Evolutionary conservation across 2,329 filamentous ascomycete genomes (phyloP).

Genomic region (Ceratocystis variospora): DNA sequence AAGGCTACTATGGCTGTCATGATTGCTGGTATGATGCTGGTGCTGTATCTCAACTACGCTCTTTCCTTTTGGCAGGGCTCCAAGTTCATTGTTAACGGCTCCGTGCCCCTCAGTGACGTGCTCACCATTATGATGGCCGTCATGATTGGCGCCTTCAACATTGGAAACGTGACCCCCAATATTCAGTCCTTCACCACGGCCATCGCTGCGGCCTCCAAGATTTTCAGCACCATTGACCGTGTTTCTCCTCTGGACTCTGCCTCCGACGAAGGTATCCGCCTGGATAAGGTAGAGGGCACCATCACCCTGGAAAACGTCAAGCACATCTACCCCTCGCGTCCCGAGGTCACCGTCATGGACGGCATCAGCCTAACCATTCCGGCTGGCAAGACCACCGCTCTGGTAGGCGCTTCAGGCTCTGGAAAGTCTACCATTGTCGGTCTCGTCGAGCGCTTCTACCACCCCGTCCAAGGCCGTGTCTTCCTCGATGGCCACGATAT

Average conservation of each 20-base stretch:
- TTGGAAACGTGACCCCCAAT: conserved; percentile 79
- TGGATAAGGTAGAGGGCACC: conserved; percentile 59
- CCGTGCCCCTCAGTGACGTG: conserved; percentile 54
- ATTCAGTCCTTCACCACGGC: conserved; percentile 73
- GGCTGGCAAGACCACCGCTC: conserved; percentile 78
- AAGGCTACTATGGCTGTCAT: conserved; percentile 63
- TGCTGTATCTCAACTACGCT: conserved; percentile 77
- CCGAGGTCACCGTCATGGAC: conserved; percentile 80
- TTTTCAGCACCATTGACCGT: conserved; percentile 87
- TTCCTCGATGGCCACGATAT: conserved; percentile 74
- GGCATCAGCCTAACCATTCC: conserved; percentile 67
- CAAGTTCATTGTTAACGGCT: conserved; percentile 53
- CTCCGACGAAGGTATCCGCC: conserved; percentile 52
- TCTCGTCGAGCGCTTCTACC: conserved; percentile 85
- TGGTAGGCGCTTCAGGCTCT: conserved; percentile 87
- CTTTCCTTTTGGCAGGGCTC: conserved; percentile 82
- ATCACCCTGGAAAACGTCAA: conserved; percentile 73
- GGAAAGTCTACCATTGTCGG: conserved; percentile 93
- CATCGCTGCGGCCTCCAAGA: conserved; percentile 75
- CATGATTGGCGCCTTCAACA: conserved; percentile 82
- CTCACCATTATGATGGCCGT: conserved; percentile 80
- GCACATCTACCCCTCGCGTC: conserved; percentile 87
- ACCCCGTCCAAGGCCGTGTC: conserved; percentile 67
- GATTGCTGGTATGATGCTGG: conserved; percentile 69
- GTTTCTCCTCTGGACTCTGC: conserved; percentile 69